These are phyloP conservation scores for Stephanodiscus minutulus DNA, from an alignment of 108 stramenopile species.

Conservation along the genomic window DNA sequence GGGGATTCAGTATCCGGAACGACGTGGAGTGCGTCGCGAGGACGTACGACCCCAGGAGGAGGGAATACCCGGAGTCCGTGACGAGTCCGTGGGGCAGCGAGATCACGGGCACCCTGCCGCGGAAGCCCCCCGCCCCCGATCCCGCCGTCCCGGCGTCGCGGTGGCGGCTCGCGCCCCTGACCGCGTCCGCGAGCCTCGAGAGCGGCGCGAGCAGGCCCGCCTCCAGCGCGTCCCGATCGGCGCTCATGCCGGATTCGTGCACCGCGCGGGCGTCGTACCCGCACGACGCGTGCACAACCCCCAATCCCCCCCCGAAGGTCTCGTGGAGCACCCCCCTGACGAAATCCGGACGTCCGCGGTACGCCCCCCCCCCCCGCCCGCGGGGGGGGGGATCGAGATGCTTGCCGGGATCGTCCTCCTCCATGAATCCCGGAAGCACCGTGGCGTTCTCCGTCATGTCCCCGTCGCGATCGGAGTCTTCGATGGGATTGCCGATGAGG, in stretches of 20 bases:
- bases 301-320: conserved; percentile 19
- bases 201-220: conserved; percentile 50
- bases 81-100: conserved; percentile 73
- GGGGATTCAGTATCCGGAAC: conserved; percentile 70
- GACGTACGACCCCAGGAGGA: conserved; percentile 69
- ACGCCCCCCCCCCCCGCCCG: conserved; percentile 5
- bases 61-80: conserved; percentile 75
- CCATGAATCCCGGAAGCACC: conserved; percentile 32
- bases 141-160: neutral
- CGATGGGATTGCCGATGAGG: conserved; percentile 69
- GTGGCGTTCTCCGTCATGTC: conserved; percentile 42
- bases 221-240: conserved; percentile 30
- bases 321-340: conserved; percentile 38
- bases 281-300: conserved; percentile 64
- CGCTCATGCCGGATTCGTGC: conserved; percentile 32
- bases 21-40: conserved; percentile 68
- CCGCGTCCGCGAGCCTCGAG: conserved; percentile 57
- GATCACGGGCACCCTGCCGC: conserved; percentile 63
- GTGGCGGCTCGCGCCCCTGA: conserved; percentile 45
- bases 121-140: neutral
- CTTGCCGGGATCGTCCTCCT: conserved; percentile 31
- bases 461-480: conserved; percentile 47
- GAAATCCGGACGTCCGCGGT: conserved; percentile 1
- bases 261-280: conserved; percentile 73
- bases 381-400: neutral